phyloP scores from a whole-genome alignment of 768 basidiomycete species.

The Candolleomyces eurysporus region DNA sequence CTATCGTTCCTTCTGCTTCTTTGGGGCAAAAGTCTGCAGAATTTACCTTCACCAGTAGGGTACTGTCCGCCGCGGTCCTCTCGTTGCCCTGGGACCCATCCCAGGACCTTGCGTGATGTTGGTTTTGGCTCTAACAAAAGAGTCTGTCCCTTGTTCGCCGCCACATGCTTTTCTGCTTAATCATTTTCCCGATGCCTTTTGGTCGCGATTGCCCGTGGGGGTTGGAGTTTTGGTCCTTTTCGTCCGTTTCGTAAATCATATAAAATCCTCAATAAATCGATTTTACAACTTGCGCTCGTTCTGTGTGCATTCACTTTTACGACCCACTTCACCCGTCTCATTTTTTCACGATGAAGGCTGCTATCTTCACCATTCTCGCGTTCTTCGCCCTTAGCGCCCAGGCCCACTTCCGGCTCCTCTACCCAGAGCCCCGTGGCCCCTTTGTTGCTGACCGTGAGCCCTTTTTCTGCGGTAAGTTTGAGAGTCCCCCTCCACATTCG shows the following conservation, averaged over 20 bases:
- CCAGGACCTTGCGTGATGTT: no score
- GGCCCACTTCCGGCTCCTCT: slow-evolving; percentile 80
- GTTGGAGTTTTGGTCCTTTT: neutral
- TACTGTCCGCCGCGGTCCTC: no score
- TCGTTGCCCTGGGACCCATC: no score
- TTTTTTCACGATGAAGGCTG: slow-evolving; percentile 20
- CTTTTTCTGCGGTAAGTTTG: slow-evolving; percentile 58
- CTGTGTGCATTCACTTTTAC: neutral
- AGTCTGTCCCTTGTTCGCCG: no score
- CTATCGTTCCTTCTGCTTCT: no score
- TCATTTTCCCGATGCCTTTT: neutral
- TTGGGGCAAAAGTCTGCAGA: no score
- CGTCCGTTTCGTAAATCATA: neutral
- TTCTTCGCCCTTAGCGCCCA: slow-evolving; percentile 40
- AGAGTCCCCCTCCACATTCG: neutral
- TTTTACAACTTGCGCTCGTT: neutral
- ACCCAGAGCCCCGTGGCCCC: slow-evolving; percentile 64
- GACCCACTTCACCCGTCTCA: neutral
- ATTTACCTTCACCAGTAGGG: no score
- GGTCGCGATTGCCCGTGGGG: neutral
- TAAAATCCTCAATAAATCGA: neutral
- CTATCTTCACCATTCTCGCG: slow-evolving; percentile 15
- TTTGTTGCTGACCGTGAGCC: slow-evolving; percentile 59
- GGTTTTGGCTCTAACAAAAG: no score
- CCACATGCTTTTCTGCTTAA: neutral